Evolutionary conservation across 495 filamentous ascomycete genomes (phyloP), one percentile per base, ranked within the genome.

Genomic region (Talaromyces borbonicus): DNA sequence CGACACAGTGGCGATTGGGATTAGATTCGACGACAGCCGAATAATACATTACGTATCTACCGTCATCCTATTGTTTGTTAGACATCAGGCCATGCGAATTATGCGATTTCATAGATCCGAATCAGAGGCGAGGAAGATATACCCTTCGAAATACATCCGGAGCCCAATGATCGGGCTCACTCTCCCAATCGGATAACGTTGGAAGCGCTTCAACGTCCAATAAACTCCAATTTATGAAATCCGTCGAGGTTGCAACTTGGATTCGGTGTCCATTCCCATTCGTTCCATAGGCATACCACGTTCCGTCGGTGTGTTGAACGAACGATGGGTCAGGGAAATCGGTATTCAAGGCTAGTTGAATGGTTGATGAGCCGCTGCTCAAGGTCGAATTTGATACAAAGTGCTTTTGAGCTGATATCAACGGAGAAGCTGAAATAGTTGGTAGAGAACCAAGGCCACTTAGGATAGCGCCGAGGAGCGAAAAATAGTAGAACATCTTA

Each of bases 1-100:
- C 75, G 46, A 82, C 58, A 59, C 78, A 81, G 52, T 81, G 78
- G 32, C 67, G 62, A 0, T 51, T 38, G 4, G 53, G 39, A 33
- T 60, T 49, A 12, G 50, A 51, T 20, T 61, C 57, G 16, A 65
- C 58, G 46, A 68, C 59, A n/a, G 67, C 77, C 16, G 69, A 71
- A 55, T 76, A 82, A 60, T 80, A 81, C 65, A 83, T 69, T 8
- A 80, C 65, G 57, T 71, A 83, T 36, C 51, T 60, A 16, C 69
- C 71, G 47, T 73, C 60, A 16, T 56, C 48, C 68, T 72, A 8
- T 4, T 20, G n/a, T 3, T 9, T 32, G 29, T 32, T 32, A 32
- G 29, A 12, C 15, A 12, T 9, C 8, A 3, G 8, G 45, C 47
- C 8, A 32, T 35, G 18, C 3, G 6, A 37, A 9, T 19, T 5